Evolutionary conservation across 2,329 filamentous ascomycete genomes (phyloP), one percentile per base, ranked within the genome.

Genomic region (Sporothrix brasiliensis): DNA sequence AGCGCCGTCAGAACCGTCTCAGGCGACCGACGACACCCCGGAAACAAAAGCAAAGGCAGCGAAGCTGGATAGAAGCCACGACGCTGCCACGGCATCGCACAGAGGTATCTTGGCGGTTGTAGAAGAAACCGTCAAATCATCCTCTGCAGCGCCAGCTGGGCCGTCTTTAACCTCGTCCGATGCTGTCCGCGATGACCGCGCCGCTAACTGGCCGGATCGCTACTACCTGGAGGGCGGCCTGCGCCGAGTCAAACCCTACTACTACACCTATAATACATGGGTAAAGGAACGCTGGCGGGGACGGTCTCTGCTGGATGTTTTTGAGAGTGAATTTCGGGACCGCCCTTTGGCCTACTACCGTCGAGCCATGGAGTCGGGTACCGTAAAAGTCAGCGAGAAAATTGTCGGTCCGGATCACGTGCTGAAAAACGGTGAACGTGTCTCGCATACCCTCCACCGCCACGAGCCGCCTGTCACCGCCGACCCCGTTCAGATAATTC

Each of bases 261-360:
- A 95, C 78, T 97, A 86, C 79, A 97, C 94, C 2, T 97, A 97
- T 84, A 96, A 97, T 78, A 97, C 94, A 0, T 93, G 88, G 81
- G 95, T 92, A 83, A 99, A 98, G 81, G 87, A 97, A 81, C 86
- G 95, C 79, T 99, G 95, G 95, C 87, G 94, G 69, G 92, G 90
- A 44, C 86, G 92, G 50, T 86, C 87, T 72, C 83, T 99, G 61
- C 84, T 97, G 67, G 93, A 97, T 63, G 92, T 99, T 63, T 99
- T 97, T 80, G 86, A 89, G 58, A 89, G 90, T 77, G 95, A 99
- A 80, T 99, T 99, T 78, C 88, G 95, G 75, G 95, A 99, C 80
- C 85, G 95, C 21, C 89, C 93, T 0, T 79, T 89, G 44, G 91
- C 92, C 76, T 99, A 99, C 82, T 99, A 98, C 81, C 90, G 88